Conservation (phyloP, 331 rosid genomes). For the Dryas integrifolia region DNA sequence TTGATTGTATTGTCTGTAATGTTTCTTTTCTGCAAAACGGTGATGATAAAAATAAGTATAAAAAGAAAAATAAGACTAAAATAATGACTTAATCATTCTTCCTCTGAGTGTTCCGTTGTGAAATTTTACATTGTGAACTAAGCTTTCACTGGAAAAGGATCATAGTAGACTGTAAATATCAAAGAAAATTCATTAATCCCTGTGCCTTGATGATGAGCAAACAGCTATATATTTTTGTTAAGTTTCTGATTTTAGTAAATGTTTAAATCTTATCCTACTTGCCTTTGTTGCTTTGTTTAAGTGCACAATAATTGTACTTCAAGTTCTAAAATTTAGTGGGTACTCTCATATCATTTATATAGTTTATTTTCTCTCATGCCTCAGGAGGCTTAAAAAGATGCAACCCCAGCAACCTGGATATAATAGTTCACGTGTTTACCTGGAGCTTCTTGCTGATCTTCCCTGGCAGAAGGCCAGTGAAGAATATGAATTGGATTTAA, state of each 20-base stretch:
- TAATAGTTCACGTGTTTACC: constrained; percentile 82
- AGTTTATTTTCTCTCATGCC: constrained; percentile 20
- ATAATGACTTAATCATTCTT: not conserved
- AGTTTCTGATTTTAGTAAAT: not conserved
- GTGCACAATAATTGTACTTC: not conserved
- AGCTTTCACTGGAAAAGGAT: no score
- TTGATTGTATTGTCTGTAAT: not conserved
- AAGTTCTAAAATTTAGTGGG: not conserved
- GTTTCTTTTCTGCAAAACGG: not conserved
- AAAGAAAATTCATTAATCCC: no score
- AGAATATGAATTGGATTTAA: constrained; percentile 78
- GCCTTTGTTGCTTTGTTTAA: not conserved
- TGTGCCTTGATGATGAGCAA: no score
- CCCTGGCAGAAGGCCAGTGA: constrained; percentile 88
- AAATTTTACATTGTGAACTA: no score
- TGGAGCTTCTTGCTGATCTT: constrained; percentile 97
- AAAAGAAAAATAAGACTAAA: not conserved
- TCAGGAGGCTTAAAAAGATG: constrained; percentile 97
- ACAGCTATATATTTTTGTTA: not conserved
- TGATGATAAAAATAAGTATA: not conserved
- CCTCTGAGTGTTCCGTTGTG: no score
- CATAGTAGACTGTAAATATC: no score
- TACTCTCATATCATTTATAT: not conserved
- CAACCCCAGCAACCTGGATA: constrained; percentile 99
- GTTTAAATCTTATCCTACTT: not conserved